Percentiles rank a stretch among this genome's conserved stretches.
Conservation (phyloP, 1,139 yeast genomes). For the Suhomyces bokatorum region DNA sequence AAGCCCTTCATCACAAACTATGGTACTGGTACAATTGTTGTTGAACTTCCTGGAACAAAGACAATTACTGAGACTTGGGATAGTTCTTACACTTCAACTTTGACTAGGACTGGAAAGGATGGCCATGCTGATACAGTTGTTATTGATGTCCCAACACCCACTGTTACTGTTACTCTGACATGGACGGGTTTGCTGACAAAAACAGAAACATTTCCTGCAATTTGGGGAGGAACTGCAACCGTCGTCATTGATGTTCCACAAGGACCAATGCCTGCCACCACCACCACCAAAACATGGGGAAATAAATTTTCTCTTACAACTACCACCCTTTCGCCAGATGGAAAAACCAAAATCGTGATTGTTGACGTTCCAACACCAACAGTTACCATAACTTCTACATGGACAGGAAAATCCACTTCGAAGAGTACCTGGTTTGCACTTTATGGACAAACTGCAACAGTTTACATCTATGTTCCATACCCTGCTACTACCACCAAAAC, state of each 20-base stretch:
- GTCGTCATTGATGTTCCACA: constrained; percentile 17
- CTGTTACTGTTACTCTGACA: constrained; percentile 10
- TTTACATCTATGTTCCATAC: constrained; percentile 14
- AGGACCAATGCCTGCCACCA: constrained; percentile 3
- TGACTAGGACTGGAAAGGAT: constrained; percentile 12
- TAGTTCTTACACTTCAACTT: constrained; percentile 8
- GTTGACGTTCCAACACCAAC: constrained; percentile 20
- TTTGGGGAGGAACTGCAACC: constrained; percentile 15
- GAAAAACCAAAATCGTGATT: constrained; percentile 17
- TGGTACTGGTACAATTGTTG: no score
- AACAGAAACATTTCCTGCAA: constrained; percentile 14
- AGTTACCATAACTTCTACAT: constrained; percentile 9
- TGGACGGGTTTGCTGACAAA: constrained; percentile 7
- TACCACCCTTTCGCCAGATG: constrained; percentile 12
- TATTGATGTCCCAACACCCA: constrained; percentile 19
- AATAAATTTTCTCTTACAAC: constrained; percentile 7
- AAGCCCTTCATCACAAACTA: no score
- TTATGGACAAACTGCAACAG: constrained; percentile 9
- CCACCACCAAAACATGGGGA: background rate
- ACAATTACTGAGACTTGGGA: constrained; percentile 16
- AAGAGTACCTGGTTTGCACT: constrained; percentile 7
- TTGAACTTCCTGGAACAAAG: no score
- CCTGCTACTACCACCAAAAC: constrained; percentile 14
- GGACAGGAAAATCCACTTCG: constrained; percentile 2
- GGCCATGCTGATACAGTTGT: constrained; percentile 18